Conservation (phyloP, 2,329 filamentous ascomycete genomes). For the Aspergillus neoniger region DNA sequence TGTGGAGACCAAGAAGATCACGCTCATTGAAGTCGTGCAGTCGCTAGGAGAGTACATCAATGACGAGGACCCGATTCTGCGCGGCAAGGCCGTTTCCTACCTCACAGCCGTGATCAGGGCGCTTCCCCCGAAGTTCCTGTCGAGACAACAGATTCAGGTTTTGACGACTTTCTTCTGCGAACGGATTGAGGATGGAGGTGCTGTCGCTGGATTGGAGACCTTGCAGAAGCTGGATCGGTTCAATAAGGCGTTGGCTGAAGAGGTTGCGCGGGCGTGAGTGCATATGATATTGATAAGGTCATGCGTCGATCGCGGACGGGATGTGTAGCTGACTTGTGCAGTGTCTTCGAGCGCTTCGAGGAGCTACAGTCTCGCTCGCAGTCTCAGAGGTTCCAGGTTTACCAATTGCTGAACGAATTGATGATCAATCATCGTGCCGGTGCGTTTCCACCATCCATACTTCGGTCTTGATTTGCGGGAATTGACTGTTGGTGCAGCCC, state of each 20-base stretch:
- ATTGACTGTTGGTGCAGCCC: slow-evolving; percentile 38
- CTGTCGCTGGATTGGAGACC: slow-evolving; percentile 59
- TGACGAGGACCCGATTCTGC: slow-evolving; percentile 61
- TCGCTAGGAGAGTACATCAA: slow-evolving; percentile 68
- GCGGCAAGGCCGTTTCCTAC: slow-evolving; percentile 58
- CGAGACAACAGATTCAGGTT: slow-evolving; percentile 63
- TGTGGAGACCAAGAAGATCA: slow-evolving; percentile 61
- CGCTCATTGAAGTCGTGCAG: slow-evolving; percentile 63
- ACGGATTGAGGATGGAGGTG: slow-evolving; percentile 64
- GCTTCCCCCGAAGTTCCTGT: slow-evolving; percentile 57
- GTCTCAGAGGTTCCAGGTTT: slow-evolving; percentile 64
- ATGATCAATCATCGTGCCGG: slow-evolving; percentile 63
- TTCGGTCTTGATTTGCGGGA: not conserved
- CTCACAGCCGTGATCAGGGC: slow-evolving; percentile 48
- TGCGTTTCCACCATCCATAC: slow-evolving; percentile 28
- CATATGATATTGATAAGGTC: not conserved
- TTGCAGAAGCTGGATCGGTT: slow-evolving; percentile 63
- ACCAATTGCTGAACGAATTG: slow-evolving; percentile 62
- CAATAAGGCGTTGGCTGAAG: slow-evolving; percentile 57
- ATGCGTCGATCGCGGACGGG: not conserved
- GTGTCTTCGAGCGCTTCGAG: slow-evolving; percentile 55
- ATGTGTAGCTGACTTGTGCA: slow-evolving; percentile 29
- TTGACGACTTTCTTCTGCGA: slow-evolving; percentile 66
- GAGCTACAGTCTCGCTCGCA: slow-evolving; percentile 63
- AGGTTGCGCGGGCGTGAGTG: slow-evolving; percentile 56